phyloP scores from a whole-genome alignment of 139 green algal species.

The Picochlorum sp. region DNA sequence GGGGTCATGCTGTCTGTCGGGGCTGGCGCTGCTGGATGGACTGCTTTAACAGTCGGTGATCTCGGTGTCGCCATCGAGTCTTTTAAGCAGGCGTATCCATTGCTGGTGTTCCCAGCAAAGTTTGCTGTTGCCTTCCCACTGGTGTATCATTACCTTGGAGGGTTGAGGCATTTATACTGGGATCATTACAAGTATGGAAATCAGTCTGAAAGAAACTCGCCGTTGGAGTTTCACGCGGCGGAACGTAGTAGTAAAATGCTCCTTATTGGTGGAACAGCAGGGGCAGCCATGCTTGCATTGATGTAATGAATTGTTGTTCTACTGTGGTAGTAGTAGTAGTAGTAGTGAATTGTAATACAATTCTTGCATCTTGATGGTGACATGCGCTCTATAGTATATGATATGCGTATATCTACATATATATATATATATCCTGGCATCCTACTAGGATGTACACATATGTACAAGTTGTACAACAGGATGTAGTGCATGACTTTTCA shows the following conservation, averaged over 20 bases:
- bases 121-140: conserved; percentile 67
- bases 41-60: conserved; percentile 60
- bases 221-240: conserved; percentile 58
- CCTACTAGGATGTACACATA: too few species aligned
- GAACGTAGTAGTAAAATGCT: conserved; percentile 47
- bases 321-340: too few species aligned
- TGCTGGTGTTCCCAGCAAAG: conserved; percentile 66
- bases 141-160: conserved; percentile 86
- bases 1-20: conserved; percentile 50
- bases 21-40: conserved; percentile 41
- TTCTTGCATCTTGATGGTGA: too few species aligned
- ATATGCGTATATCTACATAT: too few species aligned
- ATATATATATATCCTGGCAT: too few species aligned
- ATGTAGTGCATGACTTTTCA: too few species aligned
- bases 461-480: too few species aligned
- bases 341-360: too few species aligned
- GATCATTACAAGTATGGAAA: conserved; percentile 71
- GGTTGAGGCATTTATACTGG: conserved; percentile 75
- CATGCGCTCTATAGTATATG: too few species aligned
- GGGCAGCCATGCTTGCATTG: conserved; percentile 6
- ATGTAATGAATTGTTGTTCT: too few species aligned
- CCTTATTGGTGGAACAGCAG: conserved; percentile 32
- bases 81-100: conserved; percentile 41
- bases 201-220: conserved; percentile 54
- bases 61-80: conserved; percentile 45